Conservation (phyloP, 1,284 basidiomycete genomes). For the Golubevia pallescens region DNA sequence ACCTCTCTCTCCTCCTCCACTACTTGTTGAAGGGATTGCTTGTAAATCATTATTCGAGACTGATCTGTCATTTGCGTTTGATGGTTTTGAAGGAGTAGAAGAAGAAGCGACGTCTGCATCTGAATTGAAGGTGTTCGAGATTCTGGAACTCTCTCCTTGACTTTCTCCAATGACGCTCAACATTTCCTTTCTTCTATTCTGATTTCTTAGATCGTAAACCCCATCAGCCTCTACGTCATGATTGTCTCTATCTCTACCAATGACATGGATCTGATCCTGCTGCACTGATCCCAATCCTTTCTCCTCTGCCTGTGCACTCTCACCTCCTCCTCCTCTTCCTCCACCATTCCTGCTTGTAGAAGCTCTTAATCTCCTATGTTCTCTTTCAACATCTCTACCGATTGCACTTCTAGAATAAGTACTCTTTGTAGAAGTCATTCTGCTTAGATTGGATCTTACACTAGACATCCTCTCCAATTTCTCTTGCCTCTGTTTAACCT, state of each 20-base stretch:
- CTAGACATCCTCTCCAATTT: not conserved
- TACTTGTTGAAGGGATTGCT: no score
- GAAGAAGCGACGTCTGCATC: no score
- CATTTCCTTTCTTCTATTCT: not conserved
- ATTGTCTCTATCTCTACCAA: not conserved
- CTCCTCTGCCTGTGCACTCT: not conserved
- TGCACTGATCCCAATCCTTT: not conserved
- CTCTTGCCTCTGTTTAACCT: not conserved
- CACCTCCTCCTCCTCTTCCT: not conserved
- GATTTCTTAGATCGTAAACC: not conserved
- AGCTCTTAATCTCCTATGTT: not conserved
- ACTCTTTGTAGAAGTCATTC: not conserved
- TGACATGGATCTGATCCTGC: not conserved
- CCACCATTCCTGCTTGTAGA: not conserved
- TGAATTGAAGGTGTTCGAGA: not conserved
- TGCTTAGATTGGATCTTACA: not conserved
- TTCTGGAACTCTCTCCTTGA: not conserved
- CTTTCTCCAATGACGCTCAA: not conserved
- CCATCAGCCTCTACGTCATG: not conserved
- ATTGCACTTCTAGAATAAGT: not conserved
- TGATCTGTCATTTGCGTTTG: no score
- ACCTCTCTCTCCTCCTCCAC: no score
- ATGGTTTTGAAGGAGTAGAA: no score
- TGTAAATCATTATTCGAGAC: no score
- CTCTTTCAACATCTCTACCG: not conserved